These are phyloP conservation scores for Escovopsis sp. DNA, from an alignment of 2,329 filamentous ascomycete species.

Conservation along the genomic window DNA sequence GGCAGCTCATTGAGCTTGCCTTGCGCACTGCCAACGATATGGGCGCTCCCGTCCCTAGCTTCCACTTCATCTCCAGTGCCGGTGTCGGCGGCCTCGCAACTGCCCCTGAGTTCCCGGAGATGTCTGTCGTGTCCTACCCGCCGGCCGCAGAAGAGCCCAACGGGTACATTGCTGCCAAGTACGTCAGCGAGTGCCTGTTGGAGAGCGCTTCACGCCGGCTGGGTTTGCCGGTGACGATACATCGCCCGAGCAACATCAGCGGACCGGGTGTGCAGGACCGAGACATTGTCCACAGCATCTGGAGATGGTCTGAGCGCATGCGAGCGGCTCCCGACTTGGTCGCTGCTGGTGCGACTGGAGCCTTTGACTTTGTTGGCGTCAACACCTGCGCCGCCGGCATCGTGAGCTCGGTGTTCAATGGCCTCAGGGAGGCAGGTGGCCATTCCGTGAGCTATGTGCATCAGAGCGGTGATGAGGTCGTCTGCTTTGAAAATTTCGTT, in stretches of 20 bases:
- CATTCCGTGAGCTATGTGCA: background rate
- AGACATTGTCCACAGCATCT: background rate
- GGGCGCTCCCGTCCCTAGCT: background rate
- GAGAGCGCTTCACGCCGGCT: background rate
- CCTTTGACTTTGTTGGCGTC: background rate
- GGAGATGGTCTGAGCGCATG: background rate
- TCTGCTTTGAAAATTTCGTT: background rate
- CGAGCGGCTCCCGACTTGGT: background rate
- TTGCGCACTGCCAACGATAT: conserved; percentile 1
- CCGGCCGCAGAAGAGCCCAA: background rate
- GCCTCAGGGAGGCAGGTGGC: background rate
- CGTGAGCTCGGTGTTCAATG: background rate
- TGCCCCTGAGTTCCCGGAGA: background rate
- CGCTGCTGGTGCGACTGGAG: background rate
- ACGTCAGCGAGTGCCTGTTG: background rate
- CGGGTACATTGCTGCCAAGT: background rate
- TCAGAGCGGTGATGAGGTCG: background rate
- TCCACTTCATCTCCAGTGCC: conserved; percentile 1
- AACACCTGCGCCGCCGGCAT: background rate
- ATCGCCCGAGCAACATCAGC: background rate
- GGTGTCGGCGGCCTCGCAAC: background rate
- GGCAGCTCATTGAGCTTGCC: conserved; percentile 4
- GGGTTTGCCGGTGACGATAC: conserved; percentile 2
- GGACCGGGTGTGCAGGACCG: background rate
- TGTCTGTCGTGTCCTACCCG: background rate